These are phyloP conservation scores for Umbelopsis sp. DNA, from an alignment of 371 early-diverging fungal genomes.

Conservation along the genomic window DNA sequence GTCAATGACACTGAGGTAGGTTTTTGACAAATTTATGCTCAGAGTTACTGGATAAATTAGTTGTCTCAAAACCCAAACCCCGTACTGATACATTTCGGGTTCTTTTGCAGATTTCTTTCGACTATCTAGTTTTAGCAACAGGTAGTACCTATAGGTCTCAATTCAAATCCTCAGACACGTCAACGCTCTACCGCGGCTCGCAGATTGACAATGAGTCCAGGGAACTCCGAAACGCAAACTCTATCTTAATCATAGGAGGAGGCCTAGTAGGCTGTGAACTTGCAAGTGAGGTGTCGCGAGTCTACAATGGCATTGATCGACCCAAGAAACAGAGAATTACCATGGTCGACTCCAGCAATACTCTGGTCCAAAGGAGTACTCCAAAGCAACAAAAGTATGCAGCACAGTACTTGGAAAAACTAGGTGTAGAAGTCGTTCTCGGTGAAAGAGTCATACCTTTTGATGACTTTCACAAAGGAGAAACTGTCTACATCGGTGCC, in stretches of 20 bases:
- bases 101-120: slow-evolving; percentile 54
- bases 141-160: slow-evolving; percentile 65
- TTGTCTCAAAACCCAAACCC: neutral
- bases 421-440: slow-evolving; percentile 67
- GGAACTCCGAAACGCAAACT: slow-evolving; percentile 58
- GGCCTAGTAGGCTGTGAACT: slow-evolving; percentile 73
- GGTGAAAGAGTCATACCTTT: slow-evolving; percentile 58
- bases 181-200: slow-evolving; percentile 38
- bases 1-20: slow-evolving; percentile 39
- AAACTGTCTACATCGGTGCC: slow-evolving; percentile 32
- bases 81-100: too few species aligned
- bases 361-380: slow-evolving; percentile 41
- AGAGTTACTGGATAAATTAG: neutral
- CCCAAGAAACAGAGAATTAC: slow-evolving; percentile 60
- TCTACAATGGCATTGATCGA: slow-evolving; percentile 24
- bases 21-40: neutral
- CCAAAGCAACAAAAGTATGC: slow-evolving; percentile 49
- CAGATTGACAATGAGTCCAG: slow-evolving; percentile 34
- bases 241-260: slow-evolving; percentile 65
- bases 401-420: slow-evolving; percentile 44
- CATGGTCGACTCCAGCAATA: slow-evolving; percentile 51
- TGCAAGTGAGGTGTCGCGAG: slow-evolving; percentile 59
- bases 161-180: slow-evolving; percentile 50
- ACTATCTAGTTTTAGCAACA: slow-evolving; percentile 73
- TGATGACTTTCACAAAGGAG: slow-evolving; percentile 40